These are phyloP conservation scores for Pythium inflatum DNA, from an alignment of 352 stramenopile species.

Conservation along the genomic window DNA sequence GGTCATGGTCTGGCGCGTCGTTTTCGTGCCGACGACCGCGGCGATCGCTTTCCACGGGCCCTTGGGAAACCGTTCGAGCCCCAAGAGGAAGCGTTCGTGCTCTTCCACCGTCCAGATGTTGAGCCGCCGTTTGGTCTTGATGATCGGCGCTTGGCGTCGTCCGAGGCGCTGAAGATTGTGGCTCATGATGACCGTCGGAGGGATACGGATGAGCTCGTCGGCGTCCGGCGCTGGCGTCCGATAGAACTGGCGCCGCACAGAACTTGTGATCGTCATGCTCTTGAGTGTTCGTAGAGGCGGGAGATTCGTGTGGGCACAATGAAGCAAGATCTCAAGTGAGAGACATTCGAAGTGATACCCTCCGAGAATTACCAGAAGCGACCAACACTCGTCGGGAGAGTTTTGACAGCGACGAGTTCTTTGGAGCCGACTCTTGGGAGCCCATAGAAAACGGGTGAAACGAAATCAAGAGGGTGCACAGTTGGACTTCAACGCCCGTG, in stretches of 20 bases:
- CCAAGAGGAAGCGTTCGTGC: conserved; percentile 63
- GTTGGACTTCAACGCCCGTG: too few species aligned
- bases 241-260: neutral
- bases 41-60: conserved; percentile 74
- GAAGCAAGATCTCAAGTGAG: too few species aligned
- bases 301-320: too few species aligned
- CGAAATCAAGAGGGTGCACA: too few species aligned
- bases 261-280: neutral
- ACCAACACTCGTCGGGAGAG: too few species aligned
- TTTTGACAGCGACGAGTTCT: too few species aligned
- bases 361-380: too few species aligned
- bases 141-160: neutral
- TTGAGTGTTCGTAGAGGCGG: too few species aligned
- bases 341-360: too few species aligned
- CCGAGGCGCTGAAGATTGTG: neutral
- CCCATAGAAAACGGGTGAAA: too few species aligned
- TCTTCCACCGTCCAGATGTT: conserved; percentile 42
- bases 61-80: conserved; percentile 62
- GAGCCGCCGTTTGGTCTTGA: neutral
- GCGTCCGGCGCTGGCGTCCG: neutral
- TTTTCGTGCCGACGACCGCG: conserved; percentile 55
- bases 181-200: neutral
- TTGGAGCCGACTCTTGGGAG: too few species aligned
- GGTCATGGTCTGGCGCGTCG: conserved; percentile 92
- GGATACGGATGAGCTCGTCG: neutral